Evolutionary conservation across 2,329 filamentous ascomycete species (phyloP).

Genomic region (Penicillium italicum): DNA sequence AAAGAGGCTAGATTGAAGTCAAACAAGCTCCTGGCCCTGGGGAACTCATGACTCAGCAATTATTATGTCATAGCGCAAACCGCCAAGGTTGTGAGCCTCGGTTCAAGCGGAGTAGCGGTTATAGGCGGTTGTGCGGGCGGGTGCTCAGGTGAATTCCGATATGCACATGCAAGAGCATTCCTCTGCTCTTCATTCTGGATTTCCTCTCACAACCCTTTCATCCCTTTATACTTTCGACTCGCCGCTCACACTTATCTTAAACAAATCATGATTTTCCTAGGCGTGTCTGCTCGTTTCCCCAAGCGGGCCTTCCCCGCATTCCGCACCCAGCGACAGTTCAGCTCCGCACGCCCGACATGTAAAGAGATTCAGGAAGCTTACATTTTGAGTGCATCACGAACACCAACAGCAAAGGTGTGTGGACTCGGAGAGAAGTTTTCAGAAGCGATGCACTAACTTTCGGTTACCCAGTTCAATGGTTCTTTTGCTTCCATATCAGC

Average conservation of each 20-base stretch:
- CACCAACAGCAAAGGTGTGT: slow-evolving; percentile 78
- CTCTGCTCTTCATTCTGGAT: slow-evolving; percentile 1
- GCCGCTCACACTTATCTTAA: background rate
- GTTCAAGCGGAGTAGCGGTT: slow-evolving; percentile 21
- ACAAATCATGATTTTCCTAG: slow-evolving; percentile 22
- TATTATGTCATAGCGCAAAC: slow-evolving; percentile 14
- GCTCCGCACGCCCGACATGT: slow-evolving; percentile 45
- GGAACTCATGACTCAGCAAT: slow-evolving; percentile 3
- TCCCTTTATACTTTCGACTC: background rate
- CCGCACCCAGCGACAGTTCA: slow-evolving; percentile 51
- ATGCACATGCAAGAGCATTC: slow-evolving; percentile 4
- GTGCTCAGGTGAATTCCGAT: slow-evolving; percentile 11
- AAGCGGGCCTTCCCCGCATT: slow-evolving; percentile 41
- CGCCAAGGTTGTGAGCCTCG: slow-evolving; percentile 25
- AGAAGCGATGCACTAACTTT: slow-evolving; percentile 8
- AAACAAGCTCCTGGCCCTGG: background rate
- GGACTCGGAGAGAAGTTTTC: background rate
- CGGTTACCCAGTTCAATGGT: slow-evolving; percentile 76
- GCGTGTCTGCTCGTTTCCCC: slow-evolving; percentile 28
- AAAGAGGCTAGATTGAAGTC: background rate
- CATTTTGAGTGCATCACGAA: slow-evolving; percentile 84
- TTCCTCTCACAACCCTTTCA: background rate
- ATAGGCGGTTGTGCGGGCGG: slow-evolving; percentile 26
- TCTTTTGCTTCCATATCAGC: slow-evolving; percentile 78
- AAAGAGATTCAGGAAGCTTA: slow-evolving; percentile 86